These are phyloP conservation scores for Chrysoporthe puriensis DNA, from an alignment of 2,329 filamentous ascomycete genomes.

Conservation along the genomic window DNA sequence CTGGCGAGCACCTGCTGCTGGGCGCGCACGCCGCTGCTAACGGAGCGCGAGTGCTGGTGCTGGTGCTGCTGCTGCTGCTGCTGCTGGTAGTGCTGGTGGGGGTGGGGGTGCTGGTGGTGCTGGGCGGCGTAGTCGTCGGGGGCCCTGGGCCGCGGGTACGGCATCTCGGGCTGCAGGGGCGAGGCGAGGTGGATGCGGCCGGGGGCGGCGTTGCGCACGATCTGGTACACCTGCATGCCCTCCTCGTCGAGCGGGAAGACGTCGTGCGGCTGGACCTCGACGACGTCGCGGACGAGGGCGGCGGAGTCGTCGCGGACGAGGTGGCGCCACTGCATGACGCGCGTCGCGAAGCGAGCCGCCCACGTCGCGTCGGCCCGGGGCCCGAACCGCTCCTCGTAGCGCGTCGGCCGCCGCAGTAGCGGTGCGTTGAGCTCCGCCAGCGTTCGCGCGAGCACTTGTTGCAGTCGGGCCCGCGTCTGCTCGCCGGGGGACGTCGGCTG, in stretches of 20 bases:
- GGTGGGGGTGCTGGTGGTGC: neutral
- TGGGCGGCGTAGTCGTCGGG: neutral
- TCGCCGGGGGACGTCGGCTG: neutral
- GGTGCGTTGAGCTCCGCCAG: conserved; percentile 24
- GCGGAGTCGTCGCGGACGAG: conserved; percentile 19
- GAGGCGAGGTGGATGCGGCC: conserved; percentile 25
- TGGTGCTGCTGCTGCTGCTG: too few relatives aligned
- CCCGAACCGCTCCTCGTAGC: conserved; percentile 24
- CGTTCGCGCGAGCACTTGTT: conserved; percentile 19
- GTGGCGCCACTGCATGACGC: conserved; percentile 27
- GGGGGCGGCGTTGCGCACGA: conserved; percentile 22
- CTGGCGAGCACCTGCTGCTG: conserved; percentile 23
- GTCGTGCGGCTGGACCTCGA: conserved; percentile 22
- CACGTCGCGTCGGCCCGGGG: conserved; percentile 25
- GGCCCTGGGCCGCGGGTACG: neutral
- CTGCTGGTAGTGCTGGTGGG: too few relatives aligned
- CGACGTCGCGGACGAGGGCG: conserved; percentile 15
- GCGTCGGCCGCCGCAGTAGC: conserved; percentile 14
- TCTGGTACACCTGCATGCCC: conserved; percentile 27
- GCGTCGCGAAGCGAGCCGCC: conserved; percentile 26
- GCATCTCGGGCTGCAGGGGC: conserved; percentile 27
- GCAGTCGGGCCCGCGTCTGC: conserved; percentile 16
- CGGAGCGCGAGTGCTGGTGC: conserved; percentile 13
- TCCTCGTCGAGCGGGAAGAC: conserved; percentile 26
- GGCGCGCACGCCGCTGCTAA: conserved; percentile 22